A percentile compares a stretch with the other conserved stretches of the same genome.
Conservation (phyloP, 345 rosid species). For the Rubroshorea leprosula region DNA sequence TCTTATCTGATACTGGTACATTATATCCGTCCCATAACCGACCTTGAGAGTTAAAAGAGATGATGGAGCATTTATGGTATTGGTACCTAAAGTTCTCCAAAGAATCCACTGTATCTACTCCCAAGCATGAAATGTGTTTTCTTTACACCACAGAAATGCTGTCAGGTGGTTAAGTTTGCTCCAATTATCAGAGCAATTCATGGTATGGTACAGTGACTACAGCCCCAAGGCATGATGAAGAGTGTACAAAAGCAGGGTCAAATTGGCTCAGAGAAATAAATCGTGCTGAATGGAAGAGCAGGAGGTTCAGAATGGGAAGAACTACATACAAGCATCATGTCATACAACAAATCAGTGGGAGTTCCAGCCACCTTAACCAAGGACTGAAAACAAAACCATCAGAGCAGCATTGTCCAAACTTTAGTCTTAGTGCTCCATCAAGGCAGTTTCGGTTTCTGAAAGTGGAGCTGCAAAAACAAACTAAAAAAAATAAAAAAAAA, state of each 20-base stretch:
- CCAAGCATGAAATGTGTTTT: neutral
- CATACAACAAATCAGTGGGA: constrained; percentile 17
- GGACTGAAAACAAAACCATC: constrained; percentile 22
- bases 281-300: constrained; percentile 10
- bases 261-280: constrained; percentile 7
- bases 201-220: neutral
- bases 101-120: neutral
- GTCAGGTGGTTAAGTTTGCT: neutral
- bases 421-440: constrained; percentile 60
- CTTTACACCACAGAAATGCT: neutral
- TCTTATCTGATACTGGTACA: constrained; percentile 21
- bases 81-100: constrained; percentile 4
- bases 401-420: constrained; percentile 9
- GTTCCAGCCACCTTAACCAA: constrained; percentile 20
- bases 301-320: neutral
- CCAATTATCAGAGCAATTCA: constrained; percentile 9
- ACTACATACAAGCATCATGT: constrained; percentile 18
- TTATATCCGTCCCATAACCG: constrained; percentile 17
- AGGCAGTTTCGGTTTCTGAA: constrained; percentile 73
- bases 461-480: constrained; percentile 59
- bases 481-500: constrained; percentile 12
- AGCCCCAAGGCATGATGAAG: constrained; percentile 9
- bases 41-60: constrained; percentile 14
- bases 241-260: constrained; percentile 13
- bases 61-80: neutral